Conservation (phyloP, 441 rosid species). For the Jatropha podagrica region DNA sequence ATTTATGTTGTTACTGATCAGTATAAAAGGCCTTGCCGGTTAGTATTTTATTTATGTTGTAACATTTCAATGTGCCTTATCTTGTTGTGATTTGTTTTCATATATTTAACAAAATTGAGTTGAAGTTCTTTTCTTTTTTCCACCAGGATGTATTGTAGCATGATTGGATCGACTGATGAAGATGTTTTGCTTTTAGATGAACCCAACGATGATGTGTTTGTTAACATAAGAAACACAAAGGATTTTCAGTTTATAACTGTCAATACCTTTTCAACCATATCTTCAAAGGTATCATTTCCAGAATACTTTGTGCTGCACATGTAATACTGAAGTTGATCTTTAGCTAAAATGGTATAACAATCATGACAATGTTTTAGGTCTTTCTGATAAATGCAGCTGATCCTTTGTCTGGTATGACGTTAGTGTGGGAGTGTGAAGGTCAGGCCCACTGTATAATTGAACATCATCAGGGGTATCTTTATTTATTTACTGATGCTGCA, state of each 20-base stretch:
- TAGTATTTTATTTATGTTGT: slow-evolving; percentile 16
- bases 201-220: slow-evolving; percentile 57
- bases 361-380: slow-evolving; percentile 68
- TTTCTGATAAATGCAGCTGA: slow-evolving; percentile 94
- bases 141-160: slow-evolving; percentile 80
- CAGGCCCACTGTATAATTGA: slow-evolving; percentile 82
- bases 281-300: slow-evolving; percentile 61
- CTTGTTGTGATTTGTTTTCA: not conserved
- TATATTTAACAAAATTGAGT: slow-evolving; percentile 9
- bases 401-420: slow-evolving; percentile 73
- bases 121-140: slow-evolving; percentile 14
- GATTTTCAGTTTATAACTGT: slow-evolving; percentile 79
- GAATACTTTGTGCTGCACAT: slow-evolving; percentile 16
- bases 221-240: slow-evolving; percentile 75
- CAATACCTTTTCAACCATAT: slow-evolving; percentile 65
- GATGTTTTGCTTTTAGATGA: slow-evolving; percentile 86
- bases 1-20: slow-evolving; percentile 88
- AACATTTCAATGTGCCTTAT: slow-evolving; percentile 15
- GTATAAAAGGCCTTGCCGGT: slow-evolving; percentile 79
- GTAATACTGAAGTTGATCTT: slow-evolving; percentile 12
- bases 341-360: slow-evolving; percentile 26
- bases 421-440: slow-evolving; percentile 85
- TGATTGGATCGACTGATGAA: slow-evolving; percentile 87
- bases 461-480: slow-evolving; percentile 87
- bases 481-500: slow-evolving; percentile 82